These are phyloP conservation scores for Buxus sempervirens DNA, from an alignment of 164 flowering plant species.

Conservation along the genomic window DNA sequence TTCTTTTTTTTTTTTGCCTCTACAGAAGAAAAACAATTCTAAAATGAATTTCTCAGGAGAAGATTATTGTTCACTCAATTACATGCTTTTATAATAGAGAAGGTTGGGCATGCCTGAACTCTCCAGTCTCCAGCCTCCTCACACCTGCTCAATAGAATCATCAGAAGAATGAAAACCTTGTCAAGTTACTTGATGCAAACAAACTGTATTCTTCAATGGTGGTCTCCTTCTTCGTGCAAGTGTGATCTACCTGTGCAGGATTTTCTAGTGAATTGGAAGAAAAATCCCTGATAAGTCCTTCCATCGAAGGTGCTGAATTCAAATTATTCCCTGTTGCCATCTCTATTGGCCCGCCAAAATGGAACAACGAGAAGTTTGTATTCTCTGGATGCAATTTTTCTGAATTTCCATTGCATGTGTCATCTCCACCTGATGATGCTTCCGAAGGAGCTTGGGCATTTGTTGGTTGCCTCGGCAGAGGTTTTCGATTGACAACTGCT, in stretches of 20 bases:
- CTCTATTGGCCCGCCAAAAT: constrained; percentile 84
- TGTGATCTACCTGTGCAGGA: constrained; percentile 31
- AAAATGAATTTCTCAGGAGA: constrained; percentile 28
- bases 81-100: constrained; percentile 31
- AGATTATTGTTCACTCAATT: constrained; percentile 38
- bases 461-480: constrained; percentile 13
- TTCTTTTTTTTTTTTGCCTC: constrained; percentile 21
- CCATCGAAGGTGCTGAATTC: constrained; percentile 30
- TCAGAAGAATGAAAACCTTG: constrained; percentile 70
- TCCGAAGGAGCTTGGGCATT: constrained; percentile 12
- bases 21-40: constrained; percentile 24
- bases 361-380: constrained; percentile 76
- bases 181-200: constrained; percentile 70
- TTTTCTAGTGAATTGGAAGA: constrained; percentile 25
- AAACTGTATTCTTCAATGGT: constrained; percentile 76
- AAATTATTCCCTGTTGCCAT: constrained; percentile 39
- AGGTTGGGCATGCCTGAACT: constrained; percentile 25
- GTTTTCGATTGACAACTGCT: constrained; percentile 1
- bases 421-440: constrained; percentile 20
- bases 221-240: constrained; percentile 48
- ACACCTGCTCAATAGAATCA: constrained; percentile 14
- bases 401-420: constrained; percentile 23
- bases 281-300: constrained; percentile 30
- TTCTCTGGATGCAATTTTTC: constrained; percentile 27
- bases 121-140: constrained; percentile 26